phyloP scores from a whole-genome alignment of 148 eudicot genomes.

The Talinum fruticosum region DNA sequence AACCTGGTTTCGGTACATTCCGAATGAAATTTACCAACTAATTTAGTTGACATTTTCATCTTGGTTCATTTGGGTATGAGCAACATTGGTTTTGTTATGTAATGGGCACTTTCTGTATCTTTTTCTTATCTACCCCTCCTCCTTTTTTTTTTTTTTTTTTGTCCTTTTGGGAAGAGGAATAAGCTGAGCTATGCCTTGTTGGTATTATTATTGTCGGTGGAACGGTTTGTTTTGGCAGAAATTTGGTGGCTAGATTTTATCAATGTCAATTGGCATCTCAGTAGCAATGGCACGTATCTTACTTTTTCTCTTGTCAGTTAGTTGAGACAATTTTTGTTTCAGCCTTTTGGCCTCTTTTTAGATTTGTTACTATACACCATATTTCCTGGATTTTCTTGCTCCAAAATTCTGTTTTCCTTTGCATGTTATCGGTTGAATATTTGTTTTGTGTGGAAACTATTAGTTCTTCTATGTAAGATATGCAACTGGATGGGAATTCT shows the following conservation, averaged over 20 bases:
- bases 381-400: conserved; percentile 5
- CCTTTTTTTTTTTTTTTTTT: background rate
- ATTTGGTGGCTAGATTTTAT: conserved; percentile 16
- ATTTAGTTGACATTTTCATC: background rate
- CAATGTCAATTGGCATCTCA: conserved; percentile 9
- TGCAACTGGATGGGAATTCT: background rate
- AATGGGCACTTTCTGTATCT: background rate
- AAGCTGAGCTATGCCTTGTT: conserved; percentile 18
- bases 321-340: conserved; percentile 18
- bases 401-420: background rate
- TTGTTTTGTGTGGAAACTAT: background rate
- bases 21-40: background rate
- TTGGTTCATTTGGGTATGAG: background rate
- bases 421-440: background rate
- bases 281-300: conserved; percentile 18
- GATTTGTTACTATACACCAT: background rate
- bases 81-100: background rate
- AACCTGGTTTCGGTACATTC: background rate
- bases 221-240: conserved; percentile 24
- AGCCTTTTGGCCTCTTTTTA: conserved; percentile 8
- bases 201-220: conserved; percentile 30
- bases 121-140: background rate
- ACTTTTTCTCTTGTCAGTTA: conserved; percentile 10
- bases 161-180: background rate
- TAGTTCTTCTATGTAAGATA: background rate